A percentile compares a stretch with the other conserved stretches of the same genome.
These are phyloP conservation scores for Lipomyces starkeyi DNA, from an alignment of 805 yeast species.

Conservation along the genomic window DNA sequence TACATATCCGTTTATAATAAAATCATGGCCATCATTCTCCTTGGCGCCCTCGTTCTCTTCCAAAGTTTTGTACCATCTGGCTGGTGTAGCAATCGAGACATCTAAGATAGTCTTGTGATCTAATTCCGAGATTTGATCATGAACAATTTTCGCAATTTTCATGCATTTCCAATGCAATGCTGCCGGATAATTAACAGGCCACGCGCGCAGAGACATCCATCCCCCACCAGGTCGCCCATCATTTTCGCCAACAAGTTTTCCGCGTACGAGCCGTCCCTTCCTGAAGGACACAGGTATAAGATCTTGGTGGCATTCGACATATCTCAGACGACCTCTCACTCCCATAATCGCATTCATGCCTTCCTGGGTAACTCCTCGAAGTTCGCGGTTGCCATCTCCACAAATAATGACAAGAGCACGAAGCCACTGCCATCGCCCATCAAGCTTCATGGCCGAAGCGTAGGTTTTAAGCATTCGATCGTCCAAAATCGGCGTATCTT, in stretches of 20 bases:
- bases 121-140: not conserved
- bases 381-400: not conserved
- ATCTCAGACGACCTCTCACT: not conserved
- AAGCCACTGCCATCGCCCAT: not conserved
- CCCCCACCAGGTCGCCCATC: not conserved
- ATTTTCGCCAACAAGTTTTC: not conserved
- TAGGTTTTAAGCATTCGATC: not conserved
- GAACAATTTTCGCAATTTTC: not conserved
- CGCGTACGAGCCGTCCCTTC: not conserved
- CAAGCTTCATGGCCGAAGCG: not conserved
- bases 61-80: not conserved
- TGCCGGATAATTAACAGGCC: not conserved
- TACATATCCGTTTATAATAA: not conserved
- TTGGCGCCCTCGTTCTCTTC: not conserved
- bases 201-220: slow-evolving; percentile 3
- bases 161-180: slow-evolving; percentile 1
- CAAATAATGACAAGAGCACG: not conserved
- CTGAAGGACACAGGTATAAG: not conserved
- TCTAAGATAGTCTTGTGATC: not conserved
- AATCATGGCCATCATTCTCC: not conserved
- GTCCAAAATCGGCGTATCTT: not conserved
- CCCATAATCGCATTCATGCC: slow-evolving; percentile 1
- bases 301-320: not conserved
- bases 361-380: not conserved
- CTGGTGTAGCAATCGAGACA: not conserved